These are phyloP conservation scores for Penicillium silybi DNA, from an alignment of 495 filamentous ascomycete genomes.

Conservation along the genomic window DNA sequence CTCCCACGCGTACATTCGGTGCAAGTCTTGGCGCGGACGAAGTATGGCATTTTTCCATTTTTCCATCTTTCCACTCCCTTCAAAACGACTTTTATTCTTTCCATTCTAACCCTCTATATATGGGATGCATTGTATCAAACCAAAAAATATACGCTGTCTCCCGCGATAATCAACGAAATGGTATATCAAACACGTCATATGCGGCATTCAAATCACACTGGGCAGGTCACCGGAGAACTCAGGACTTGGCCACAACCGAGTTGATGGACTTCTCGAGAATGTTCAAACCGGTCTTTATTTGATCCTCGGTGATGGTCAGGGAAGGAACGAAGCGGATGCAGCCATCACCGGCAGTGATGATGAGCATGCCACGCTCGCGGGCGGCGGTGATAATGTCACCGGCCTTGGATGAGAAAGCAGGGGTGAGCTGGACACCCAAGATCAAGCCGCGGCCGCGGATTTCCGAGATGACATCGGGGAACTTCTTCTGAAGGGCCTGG, in stretches of 20 bases:
- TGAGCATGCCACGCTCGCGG: slow-evolving; percentile 78
- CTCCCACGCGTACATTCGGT: not conserved
- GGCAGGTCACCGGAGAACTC: not conserved
- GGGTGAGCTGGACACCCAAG: slow-evolving; percentile 73
- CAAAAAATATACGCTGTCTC: slow-evolving; percentile 8
- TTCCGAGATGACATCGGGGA: slow-evolving; percentile 69
- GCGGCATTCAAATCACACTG: slow-evolving; percentile 11
- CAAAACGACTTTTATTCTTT: not conserved
- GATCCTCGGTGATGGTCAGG: slow-evolving; percentile 67
- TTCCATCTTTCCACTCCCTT: no score
- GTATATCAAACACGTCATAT: slow-evolving; percentile 24
- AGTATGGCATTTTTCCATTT: not conserved
- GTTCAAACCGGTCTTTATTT: slow-evolving; percentile 69
- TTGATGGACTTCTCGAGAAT: slow-evolving; percentile 77
- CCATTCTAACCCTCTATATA: not conserved
- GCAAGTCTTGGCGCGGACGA: not conserved
- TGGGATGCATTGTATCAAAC: not conserved
- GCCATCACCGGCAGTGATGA: slow-evolving; percentile 90
- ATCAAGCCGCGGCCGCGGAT: slow-evolving; percentile 81
- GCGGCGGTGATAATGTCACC: slow-evolving; percentile 71
- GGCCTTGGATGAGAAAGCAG: slow-evolving; percentile 57
- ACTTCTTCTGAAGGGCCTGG: slow-evolving; percentile 56
- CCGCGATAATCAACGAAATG: slow-evolving; percentile 10
- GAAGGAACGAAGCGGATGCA: slow-evolving; percentile 84
- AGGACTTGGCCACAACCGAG: slow-evolving; percentile 34